phyloP scores from a whole-genome alignment of 2,329 filamentous ascomycete species.

The Tolypocladium inflatum region DNA sequence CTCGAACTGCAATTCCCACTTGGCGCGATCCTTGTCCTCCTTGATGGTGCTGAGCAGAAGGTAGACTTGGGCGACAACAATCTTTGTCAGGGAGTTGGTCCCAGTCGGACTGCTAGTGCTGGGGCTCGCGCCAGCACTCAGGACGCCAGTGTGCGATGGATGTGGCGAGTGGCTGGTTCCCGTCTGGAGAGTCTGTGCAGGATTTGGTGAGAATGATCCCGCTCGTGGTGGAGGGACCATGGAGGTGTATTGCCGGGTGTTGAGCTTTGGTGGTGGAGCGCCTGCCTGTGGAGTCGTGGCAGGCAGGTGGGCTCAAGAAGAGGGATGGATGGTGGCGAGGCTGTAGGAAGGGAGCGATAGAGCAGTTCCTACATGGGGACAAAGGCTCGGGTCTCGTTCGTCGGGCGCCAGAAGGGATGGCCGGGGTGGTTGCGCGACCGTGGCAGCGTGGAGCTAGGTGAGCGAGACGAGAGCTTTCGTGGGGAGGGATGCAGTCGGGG shows the following conservation, averaged over 20 bases:
- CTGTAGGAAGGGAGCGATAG: slow-evolving; percentile 15
- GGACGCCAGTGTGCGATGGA: slow-evolving; percentile 44
- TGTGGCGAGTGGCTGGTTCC: slow-evolving; percentile 46
- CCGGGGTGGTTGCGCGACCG: neutral
- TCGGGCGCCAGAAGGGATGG: neutral
- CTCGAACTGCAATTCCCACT: slow-evolving; percentile 87
- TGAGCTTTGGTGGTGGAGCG: slow-evolving; percentile 20
- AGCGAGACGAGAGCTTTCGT: neutral
- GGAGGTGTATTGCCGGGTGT: slow-evolving; percentile 30
- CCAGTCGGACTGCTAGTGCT: slow-evolving; percentile 54
- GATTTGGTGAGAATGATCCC: slow-evolving; percentile 56
- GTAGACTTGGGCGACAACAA: slow-evolving; percentile 91
- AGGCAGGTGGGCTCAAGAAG: slow-evolving; percentile 21
- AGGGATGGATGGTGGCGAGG: slow-evolving; percentile 13
- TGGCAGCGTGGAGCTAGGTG: neutral
- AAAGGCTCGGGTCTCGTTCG: slow-evolving; percentile 2
- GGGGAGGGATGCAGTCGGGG: slow-evolving; percentile 1
- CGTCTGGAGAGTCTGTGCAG: slow-evolving; percentile 47
- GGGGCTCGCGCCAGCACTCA: slow-evolving; percentile 52
- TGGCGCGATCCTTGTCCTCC: slow-evolving; percentile 80
- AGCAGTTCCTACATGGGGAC: slow-evolving; percentile 25
- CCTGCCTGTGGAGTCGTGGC: slow-evolving; percentile 26
- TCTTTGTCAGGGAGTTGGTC: slow-evolving; percentile 69
- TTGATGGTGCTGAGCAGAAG: slow-evolving; percentile 90
- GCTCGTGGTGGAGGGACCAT: slow-evolving; percentile 52